Base-by-base conservation (phyloP, 805 yeast species). In the Pichia heedii region DNA sequence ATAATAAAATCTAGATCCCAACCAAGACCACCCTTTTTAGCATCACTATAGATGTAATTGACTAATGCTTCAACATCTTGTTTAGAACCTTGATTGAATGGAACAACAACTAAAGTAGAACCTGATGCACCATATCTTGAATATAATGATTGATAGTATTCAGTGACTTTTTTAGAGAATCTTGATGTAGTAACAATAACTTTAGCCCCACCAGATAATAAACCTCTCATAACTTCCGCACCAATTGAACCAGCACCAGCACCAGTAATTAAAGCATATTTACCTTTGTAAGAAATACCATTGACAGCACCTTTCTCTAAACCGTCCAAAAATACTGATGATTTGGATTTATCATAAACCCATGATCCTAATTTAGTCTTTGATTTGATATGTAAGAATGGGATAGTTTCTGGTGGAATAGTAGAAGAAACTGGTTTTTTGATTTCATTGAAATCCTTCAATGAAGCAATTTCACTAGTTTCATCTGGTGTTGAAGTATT, bases 201-300 rank as follows among this genome's bases (percentile, higher is more conserved):
- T 66, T 84, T 86, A 39, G 98, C 97, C 73, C 99, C 99, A 69
- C 98, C 98, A 60, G 90, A 80, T 44, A 93, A 73, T 61, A 93
- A 73, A 52, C 98, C 98, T 70, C 86, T 94, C 62, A 93, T 74
- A 54, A 93, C 77, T 67, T 93, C 96, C 49, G 96, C 96, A 70
- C 97, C 98, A 60, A 93, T 93, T 41, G 98, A 93, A 43, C 97
- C 98, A 39, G 86, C 89, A 73, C 98, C 98, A 41, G 97, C 97
- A 74, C 98, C 98, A 39, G 98, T 93, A 53, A 93, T 73, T 58
- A 93, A 76, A 41, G 89, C 96, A 54, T 81, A 80, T 67, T 88
- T 93, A 63, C 79, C 86, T 63, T 81, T 79, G 73, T 81, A 93
- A 33, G 96, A 77, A 45, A 88, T 76, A 70, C 98, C 98, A 56